Evolutionary conservation across 805 yeast species (phyloP), one percentile per base, ranked within the genome.

Genomic region (Candida coquimbonensis): DNA sequence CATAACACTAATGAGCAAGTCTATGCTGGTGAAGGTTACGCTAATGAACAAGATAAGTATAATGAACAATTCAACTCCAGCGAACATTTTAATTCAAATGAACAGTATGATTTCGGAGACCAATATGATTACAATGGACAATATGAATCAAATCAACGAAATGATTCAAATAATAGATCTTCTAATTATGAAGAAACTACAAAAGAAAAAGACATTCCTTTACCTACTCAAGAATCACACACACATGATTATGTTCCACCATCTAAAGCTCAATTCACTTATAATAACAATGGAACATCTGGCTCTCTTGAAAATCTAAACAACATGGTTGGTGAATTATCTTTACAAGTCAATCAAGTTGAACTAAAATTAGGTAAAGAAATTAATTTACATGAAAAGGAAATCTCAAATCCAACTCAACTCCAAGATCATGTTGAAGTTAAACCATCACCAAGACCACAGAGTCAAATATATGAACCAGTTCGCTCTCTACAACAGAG

Each of bases 241-340:
- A 9, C 31, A 29, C 12, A 29, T 29, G 13, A 29, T 29, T 29
- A 29, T 29, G 9, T 13, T 29, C 12, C n/a, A 24, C 16, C 25
- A 25, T 33, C 7, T 11, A 29, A 11, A 11, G 6, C 31, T 29
- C 31, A 29, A 29, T 9, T 29, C 13, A 29, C 6, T 27, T 9
- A 27, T 11, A 11, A 11, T 29, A 12, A 11, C 9, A 29, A 29
- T 35, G 38, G 25, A 1, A 31, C 46, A 16, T 41, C 31, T 38
- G 52, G 44, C 0, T 51, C 60, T 0, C 55, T 65, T 25, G 66
- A 64, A 27, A 66, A 60, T 34, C 43, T 71, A 39, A 56, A 56
- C 5, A 55, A 59, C 14, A 64, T 68, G 67, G 67, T 68, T 24
- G 69, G 67, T 40, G 54, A 64, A n/a, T 43, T 58, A 45, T 43